These are phyloP conservation scores for Pisolithus marmoratus DNA, from an alignment of 768 basidiomycete species.

Conservation along the genomic window DNA sequence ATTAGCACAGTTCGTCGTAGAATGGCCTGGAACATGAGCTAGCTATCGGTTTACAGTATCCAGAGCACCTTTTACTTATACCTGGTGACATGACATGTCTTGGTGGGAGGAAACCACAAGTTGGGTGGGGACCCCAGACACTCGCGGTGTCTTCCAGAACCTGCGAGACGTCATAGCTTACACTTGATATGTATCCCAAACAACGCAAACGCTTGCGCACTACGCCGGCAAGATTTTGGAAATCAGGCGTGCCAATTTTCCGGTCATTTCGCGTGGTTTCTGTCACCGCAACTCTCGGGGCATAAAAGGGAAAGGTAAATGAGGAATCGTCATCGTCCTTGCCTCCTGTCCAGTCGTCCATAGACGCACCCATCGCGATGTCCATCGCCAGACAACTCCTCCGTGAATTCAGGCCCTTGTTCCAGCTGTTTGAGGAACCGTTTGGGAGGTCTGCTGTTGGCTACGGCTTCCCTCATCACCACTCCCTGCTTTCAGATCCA, in stretches of 20 bases:
- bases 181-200: background rate
- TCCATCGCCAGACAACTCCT: conserved; percentile 61
- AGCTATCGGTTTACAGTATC: background rate
- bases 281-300: too few species aligned
- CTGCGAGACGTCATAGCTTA: background rate
- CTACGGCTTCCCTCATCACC: conserved; percentile 24
- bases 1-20: conserved; percentile 75
- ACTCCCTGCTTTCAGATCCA: conserved; percentile 44
- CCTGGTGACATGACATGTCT: background rate
- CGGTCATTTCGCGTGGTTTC: background rate
- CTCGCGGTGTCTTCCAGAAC: background rate
- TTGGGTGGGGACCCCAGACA: background rate
- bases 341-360: background rate
- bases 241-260: background rate
- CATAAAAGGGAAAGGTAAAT: background rate
- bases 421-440: conserved; percentile 74
- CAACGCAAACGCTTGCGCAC: background rate
- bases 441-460: conserved; percentile 27
- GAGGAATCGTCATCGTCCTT: background rate
- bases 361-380: conserved; percentile 34
- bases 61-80: background rate
- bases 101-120: background rate
- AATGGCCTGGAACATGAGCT: conserved; percentile 51
- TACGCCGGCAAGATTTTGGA: background rate
- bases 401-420: conserved; percentile 68